A percentile compares a stretch with the other conserved stretches of the same genome.
phyloP scores from a whole-genome alignment of 768 basidiomycete species.

The Trametes cinnabarina region DNA sequence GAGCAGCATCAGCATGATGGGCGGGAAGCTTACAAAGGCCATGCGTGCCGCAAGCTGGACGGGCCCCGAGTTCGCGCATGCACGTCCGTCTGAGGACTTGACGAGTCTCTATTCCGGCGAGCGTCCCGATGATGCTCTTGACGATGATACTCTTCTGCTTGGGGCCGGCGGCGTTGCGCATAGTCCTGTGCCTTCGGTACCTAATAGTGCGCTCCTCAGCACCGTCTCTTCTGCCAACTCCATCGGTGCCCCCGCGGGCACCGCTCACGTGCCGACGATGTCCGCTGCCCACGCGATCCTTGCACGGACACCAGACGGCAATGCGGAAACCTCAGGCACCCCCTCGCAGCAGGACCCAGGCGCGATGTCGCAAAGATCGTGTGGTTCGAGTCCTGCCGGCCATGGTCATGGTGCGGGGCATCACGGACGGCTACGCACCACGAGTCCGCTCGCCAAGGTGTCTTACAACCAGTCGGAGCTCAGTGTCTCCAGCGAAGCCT shows the following conservation, averaged over 20 bases:
- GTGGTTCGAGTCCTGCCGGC: not conserved
- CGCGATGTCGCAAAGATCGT: not conserved
- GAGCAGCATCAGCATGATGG: constrained; percentile 24
- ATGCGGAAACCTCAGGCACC: constrained; percentile 21
- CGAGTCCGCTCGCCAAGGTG: constrained; percentile 39
- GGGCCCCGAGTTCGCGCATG: constrained; percentile 39
- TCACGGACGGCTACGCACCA: constrained; percentile 28
- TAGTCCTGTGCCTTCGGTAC: constrained; percentile 26
- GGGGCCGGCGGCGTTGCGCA: constrained; percentile 46
- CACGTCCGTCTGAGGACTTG: constrained; percentile 40
- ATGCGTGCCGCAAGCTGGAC: constrained; percentile 69
- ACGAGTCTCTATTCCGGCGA: constrained; percentile 46
- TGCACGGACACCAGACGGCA: constrained; percentile 31
- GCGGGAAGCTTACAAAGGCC: constrained; percentile 41
- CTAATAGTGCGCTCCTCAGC: constrained; percentile 27
- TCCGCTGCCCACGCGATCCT: constrained; percentile 31
- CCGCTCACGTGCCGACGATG: not conserved
- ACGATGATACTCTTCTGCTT: constrained; percentile 53
- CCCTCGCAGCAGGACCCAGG: constrained; percentile 14
- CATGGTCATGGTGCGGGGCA: not conserved
- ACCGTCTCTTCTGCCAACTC: constrained; percentile 28
- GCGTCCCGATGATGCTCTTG: constrained; percentile 38
- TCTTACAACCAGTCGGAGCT: constrained; percentile 19
- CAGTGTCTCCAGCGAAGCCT: constrained; percentile 15
- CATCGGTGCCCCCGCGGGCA: constrained; percentile 14